These are phyloP conservation scores for Stenogyne calaminthoides DNA, from an alignment of 305 asterid species.

Conservation along the genomic window DNA sequence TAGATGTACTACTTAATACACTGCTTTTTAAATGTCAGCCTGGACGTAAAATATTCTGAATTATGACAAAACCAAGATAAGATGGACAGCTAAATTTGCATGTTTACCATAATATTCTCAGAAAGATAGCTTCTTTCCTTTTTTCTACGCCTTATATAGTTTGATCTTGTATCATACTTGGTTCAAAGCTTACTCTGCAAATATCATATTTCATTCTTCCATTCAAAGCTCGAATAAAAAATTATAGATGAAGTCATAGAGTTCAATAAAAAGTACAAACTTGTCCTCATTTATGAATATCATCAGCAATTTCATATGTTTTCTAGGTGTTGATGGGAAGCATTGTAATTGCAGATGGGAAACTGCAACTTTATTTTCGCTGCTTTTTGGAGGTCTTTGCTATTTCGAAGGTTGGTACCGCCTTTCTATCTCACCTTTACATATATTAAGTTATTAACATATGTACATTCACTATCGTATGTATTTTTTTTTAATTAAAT, in stretches of 20 bases:
- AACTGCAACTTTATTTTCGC: constrained; percentile 75
- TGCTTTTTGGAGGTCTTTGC: constrained; percentile 86
- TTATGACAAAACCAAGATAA: background rate
- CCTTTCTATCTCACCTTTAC: constrained; percentile 10
- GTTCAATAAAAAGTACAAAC: background rate
- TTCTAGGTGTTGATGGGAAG: constrained; percentile 81
- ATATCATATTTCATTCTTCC: background rate
- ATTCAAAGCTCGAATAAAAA: constrained; percentile 6
- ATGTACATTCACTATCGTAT: no score
- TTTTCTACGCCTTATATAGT: constrained; percentile 1
- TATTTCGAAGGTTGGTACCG: constrained; percentile 65
- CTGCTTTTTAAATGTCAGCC: background rate
- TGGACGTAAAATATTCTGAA: background rate
- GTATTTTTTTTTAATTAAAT: no score
- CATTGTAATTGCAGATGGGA: constrained; percentile 98
- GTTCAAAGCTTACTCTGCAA: constrained; percentile 6
- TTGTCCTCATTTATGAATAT: background rate
- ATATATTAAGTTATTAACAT: background rate
- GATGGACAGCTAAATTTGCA: background rate
- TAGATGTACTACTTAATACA: background rate
- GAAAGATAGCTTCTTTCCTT: background rate
- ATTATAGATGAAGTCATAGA: background rate
- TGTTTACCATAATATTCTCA: background rate
- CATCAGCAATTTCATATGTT: constrained; percentile 45
- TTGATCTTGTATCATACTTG: background rate